Evolutionary conservation across 1,284 basidiomycete species (phyloP).

Genomic region (Fomitiporia mediterranea): DNA sequence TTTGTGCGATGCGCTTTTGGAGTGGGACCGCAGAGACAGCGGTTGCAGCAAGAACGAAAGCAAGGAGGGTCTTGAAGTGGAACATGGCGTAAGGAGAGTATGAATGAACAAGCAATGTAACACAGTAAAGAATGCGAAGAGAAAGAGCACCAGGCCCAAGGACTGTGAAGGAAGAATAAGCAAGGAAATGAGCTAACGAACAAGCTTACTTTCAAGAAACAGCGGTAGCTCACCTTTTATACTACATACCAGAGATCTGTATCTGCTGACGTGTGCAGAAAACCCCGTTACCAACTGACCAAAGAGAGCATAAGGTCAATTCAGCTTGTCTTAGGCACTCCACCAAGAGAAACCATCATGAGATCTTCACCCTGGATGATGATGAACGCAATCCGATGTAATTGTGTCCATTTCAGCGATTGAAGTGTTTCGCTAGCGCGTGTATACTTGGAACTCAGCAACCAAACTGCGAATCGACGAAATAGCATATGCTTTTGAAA

Average conservation of each 20-base stretch:
- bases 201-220: background rate
- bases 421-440: too few species aligned
- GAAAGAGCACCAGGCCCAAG: conserved; percentile 11
- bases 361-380: background rate
- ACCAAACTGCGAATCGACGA: background rate
- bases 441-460: too few species aligned
- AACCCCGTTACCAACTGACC: background rate
- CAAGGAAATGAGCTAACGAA: background rate
- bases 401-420: too few species aligned
- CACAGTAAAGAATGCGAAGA: background rate
- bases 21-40: conserved; percentile 18
- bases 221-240: background rate
- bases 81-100: conserved; percentile 8
- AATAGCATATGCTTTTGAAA: too few species aligned
- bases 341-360: conserved; percentile 5
- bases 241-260: too few species aligned
- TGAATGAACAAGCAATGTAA: background rate
- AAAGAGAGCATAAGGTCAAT: background rate
- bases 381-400: background rate
- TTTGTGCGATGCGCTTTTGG: conserved; percentile 26
- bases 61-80: conserved; percentile 14
- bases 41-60: conserved; percentile 14
- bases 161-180: background rate
- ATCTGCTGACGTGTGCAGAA: background rate
- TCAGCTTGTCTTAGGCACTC: background rate